Conservation (phyloP, 2,329 filamentous ascomycete species). For the Botryotinia globosa region DNA sequence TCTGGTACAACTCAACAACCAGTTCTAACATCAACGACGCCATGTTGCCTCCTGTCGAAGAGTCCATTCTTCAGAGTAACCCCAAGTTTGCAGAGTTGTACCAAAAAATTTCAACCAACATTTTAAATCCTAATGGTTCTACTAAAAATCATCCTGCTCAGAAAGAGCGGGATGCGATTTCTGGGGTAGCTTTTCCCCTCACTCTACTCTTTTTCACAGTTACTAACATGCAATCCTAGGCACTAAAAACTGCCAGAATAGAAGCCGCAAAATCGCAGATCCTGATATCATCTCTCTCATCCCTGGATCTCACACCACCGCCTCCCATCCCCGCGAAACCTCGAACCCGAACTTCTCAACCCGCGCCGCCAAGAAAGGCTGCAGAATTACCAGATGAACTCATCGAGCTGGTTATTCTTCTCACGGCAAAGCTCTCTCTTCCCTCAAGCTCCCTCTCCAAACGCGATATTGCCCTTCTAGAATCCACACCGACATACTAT, state of each 20-base stretch:
- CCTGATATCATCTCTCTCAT: constrained; percentile 50
- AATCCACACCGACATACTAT: constrained; percentile 50
- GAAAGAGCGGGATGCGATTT: constrained; percentile 50
- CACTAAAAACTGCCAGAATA: constrained; percentile 50
- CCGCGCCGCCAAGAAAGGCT: constrained; percentile 12
- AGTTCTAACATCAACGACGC: constrained; percentile 1
- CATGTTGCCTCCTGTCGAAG: constrained; percentile 60
- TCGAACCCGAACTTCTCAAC: constrained; percentile 25
- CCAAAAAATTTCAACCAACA: constrained; percentile 49
- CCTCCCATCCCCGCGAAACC: constrained; percentile 33
- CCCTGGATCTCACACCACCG: constrained; percentile 40
- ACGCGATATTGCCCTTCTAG: constrained; percentile 44
- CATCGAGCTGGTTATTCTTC: constrained; percentile 53
- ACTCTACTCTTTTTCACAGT: background rate
- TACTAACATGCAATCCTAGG: constrained; percentile 44
- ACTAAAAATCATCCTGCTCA: constrained; percentile 51
- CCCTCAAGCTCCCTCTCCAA: constrained; percentile 39
- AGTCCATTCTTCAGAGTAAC: constrained; percentile 52
- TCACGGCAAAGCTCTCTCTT: constrained; percentile 45
- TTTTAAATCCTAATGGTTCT: constrained; percentile 58
- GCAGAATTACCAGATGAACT: constrained; percentile 45
- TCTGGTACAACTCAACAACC: background rate
- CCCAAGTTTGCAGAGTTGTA: constrained; percentile 61
- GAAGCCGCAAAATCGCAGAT: constrained; percentile 50
- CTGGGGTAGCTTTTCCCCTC: constrained; percentile 46